Evolutionary conservation across 140 eudicot genomes (phyloP).

Genomic region (Eryngium alpinum): DNA sequence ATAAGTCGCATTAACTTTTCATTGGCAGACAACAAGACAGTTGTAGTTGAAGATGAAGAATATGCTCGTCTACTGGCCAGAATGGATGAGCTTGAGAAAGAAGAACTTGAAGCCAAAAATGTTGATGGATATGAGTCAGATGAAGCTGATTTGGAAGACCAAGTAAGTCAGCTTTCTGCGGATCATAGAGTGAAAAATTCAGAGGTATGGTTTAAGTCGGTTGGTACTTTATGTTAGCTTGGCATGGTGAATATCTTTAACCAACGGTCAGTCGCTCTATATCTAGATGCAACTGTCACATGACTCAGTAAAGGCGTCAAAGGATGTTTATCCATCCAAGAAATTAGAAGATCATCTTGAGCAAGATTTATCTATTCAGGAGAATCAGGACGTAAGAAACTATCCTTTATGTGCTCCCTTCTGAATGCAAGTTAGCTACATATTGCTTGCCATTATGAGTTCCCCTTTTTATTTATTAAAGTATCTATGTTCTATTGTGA

Average conservation of each 20-base stretch:
- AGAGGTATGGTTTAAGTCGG: conserved; percentile 28
- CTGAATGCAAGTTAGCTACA: background rate
- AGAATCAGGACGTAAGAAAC: too few species aligned
- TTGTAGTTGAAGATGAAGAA: conserved; percentile 53
- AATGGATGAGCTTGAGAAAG: conserved; percentile 80
- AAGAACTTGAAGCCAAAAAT: conserved; percentile 66
- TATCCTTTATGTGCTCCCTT: conserved; percentile 12
- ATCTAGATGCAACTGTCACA: background rate
- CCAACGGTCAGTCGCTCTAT: background rate
- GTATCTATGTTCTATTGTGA: background rate
- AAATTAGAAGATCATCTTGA: conserved; percentile 17
- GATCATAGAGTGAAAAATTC: conserved; percentile 25
- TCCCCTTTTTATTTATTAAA: background rate
- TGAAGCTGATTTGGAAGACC: conserved; percentile 29
- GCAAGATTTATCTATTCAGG: conserved; percentile 18
- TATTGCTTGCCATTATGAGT: background rate
- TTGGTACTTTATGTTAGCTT: background rate
- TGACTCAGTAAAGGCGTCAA: conserved; percentile 12
- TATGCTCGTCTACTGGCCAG: conserved; percentile 57
- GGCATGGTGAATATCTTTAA: background rate
- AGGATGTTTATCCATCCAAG: conserved; percentile 14
- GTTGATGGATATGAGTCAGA: conserved; percentile 28
- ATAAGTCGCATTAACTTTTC: conserved; percentile 7
- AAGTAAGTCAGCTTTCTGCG: conserved; percentile 17
- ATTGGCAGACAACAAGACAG: conserved; percentile 9